phyloP scores from a whole-genome alignment of 1,139 yeast genomes.

The Hyphopichia khmerensis region DNA sequence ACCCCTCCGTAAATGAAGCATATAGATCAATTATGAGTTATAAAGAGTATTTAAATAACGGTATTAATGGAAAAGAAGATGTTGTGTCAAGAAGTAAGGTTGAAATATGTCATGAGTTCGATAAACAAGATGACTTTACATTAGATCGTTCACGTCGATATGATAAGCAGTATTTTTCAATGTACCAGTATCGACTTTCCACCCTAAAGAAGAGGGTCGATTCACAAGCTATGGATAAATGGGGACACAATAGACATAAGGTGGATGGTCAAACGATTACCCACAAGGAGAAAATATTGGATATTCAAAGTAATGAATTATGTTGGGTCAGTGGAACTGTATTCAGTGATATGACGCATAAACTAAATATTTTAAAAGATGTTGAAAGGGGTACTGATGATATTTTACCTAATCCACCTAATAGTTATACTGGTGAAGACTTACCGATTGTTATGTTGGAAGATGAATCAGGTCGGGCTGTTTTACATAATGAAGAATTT shows the following conservation, averaged over 20 bases:
- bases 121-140: constrained; percentile 16
- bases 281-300: constrained; percentile 67
- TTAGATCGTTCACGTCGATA: constrained; percentile 46
- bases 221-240: constrained; percentile 38
- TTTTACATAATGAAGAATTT: constrained; percentile 64
- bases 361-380: constrained; percentile 81
- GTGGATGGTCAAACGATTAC: constrained; percentile 34
- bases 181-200: constrained; percentile 66
- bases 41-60: background rate
- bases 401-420: constrained; percentile 40
- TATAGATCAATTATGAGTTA: background rate
- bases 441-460: constrained; percentile 69
- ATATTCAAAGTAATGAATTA: constrained; percentile 65
- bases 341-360: constrained; percentile 78
- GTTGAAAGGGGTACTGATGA: constrained; percentile 63
- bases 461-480: constrained; percentile 90
- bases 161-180: constrained; percentile 68
- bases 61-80: background rate
- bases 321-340: constrained; percentile 93
- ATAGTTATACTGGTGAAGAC: constrained; percentile 25
- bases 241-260: constrained; percentile 47
- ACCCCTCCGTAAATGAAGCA: no score
- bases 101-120: constrained; percentile 7
- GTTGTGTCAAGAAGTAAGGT: background rate
- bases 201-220: constrained; percentile 55